phyloP scores from a whole-genome alignment of 2,329 filamentous ascomycete genomes.

The Fusarium sp. region DNA sequence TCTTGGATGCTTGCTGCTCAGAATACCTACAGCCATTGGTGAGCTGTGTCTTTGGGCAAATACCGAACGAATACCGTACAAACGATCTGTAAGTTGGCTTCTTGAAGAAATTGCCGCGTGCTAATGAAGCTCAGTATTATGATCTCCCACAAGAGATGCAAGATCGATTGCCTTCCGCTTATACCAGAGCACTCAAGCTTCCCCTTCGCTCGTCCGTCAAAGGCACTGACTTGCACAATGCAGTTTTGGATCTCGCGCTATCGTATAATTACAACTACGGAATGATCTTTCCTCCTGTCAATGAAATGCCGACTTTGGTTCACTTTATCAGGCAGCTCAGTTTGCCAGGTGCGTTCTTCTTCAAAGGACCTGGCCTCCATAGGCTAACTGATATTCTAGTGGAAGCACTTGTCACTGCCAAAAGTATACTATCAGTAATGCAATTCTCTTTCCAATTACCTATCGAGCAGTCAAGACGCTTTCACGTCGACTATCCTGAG shows the following conservation, averaged over 20 bases:
- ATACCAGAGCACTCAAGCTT: slow-evolving; percentile 70
- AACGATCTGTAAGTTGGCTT: slow-evolving; percentile 68
- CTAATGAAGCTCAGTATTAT: slow-evolving; percentile 58
- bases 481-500: slow-evolving; percentile 76
- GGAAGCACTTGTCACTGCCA: slow-evolving; percentile 58
- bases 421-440: slow-evolving; percentile 62
- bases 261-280: slow-evolving; percentile 76
- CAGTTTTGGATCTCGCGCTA: slow-evolving; percentile 70
- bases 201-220: slow-evolving; percentile 56
- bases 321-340: slow-evolving; percentile 77
- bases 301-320: slow-evolving; percentile 75
- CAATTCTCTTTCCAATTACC: slow-evolving; percentile 68
- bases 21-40: slow-evolving; percentile 79
- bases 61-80: slow-evolving; percentile 76
- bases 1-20: slow-evolving; percentile 79
- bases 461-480: slow-evolving; percentile 57
- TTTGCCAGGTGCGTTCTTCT: slow-evolving; percentile 72
- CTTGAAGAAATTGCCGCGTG: background rate
- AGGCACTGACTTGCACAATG: slow-evolving; percentile 72
- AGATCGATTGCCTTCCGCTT: slow-evolving; percentile 71
- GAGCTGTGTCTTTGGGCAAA: slow-evolving; percentile 78
- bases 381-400: slow-evolving; percentile 59
- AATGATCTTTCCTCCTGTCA: slow-evolving; percentile 79
- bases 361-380: background rate
- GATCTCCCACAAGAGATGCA: slow-evolving; percentile 73